phyloP scores from a whole-genome alignment of 2,329 filamentous ascomycete species.

The Lasiodiplodia citricola region DNA sequence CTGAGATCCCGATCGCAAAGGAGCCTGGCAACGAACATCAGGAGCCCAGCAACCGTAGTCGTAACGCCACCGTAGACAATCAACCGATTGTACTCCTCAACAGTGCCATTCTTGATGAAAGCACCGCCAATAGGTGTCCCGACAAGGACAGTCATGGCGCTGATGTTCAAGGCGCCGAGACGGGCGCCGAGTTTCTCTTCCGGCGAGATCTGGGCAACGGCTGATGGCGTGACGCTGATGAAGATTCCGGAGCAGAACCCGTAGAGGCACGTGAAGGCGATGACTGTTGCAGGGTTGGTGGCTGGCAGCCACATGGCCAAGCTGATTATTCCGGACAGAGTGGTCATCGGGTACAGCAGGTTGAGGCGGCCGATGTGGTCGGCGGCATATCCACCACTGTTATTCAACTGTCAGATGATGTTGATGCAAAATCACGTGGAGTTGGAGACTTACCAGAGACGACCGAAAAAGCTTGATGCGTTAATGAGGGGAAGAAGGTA shows the following conservation, averaged over 20 bases:
- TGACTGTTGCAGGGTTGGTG: background rate
- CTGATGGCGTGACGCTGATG: slow-evolving; percentile 23
- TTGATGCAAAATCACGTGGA: no score
- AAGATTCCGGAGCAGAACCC: slow-evolving; percentile 26
- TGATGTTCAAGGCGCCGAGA: slow-evolving; percentile 25
- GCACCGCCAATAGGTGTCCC: slow-evolving; percentile 22
- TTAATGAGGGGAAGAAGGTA: slow-evolving; percentile 27
- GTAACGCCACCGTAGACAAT: background rate
- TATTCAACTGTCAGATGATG: background rate
- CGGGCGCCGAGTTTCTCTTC: slow-evolving; percentile 26
- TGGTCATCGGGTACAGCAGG: slow-evolving; percentile 24
- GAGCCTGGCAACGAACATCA: no score
- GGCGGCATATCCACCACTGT: slow-evolving; percentile 21
- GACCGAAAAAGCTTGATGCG: slow-evolving; percentile 23
- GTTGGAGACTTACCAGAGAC: background rate
- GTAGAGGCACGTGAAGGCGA: slow-evolving; percentile 25
- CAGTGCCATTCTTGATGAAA: background rate
- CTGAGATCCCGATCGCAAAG: no score
- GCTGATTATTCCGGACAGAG: slow-evolving; percentile 25
- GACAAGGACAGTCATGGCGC: slow-evolving; percentile 20
- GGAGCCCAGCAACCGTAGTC: no score
- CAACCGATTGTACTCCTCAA: background rate
- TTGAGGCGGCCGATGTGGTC: slow-evolving; percentile 24
- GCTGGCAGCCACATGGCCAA: slow-evolving; percentile 25
- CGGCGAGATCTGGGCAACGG: slow-evolving; percentile 25